phyloP scores from a whole-genome alignment of 805 yeast species.

The Spathaspora sp. region DNA sequence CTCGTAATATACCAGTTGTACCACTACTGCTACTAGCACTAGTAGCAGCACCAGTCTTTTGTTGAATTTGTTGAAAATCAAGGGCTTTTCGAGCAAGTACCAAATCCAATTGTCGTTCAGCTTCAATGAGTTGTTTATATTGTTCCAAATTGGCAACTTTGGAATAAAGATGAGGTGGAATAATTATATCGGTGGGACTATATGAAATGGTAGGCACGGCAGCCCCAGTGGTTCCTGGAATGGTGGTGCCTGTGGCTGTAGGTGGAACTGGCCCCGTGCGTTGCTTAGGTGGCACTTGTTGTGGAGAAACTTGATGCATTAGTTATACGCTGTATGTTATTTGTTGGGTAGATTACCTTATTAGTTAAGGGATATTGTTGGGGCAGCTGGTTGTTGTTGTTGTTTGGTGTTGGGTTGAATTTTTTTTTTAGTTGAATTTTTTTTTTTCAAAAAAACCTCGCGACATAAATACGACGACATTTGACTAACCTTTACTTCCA shows the following conservation, averaged over 20 bases:
- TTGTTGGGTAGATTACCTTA: neutral
- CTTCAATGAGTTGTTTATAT: slow-evolving; percentile 68
- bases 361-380: neutral
- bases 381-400: neutral
- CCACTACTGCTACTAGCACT: slow-evolving; percentile 11
- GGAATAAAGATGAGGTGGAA: slow-evolving; percentile 34
- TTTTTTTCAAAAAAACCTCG: neutral
- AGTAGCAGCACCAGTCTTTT: slow-evolving; percentile 24
- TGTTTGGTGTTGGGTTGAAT: neutral
- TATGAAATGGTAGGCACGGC: slow-evolving; percentile 37
- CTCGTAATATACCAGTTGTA: slow-evolving; percentile 63
- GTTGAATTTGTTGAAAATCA: slow-evolving; percentile 71
- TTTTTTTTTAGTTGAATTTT: neutral
- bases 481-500: neutral
- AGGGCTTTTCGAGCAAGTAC: slow-evolving; percentile 77
- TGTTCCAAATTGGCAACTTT: slow-evolving; percentile 67
- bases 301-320: slow-evolving; percentile 2
- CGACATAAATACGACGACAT: neutral
- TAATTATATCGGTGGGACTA: slow-evolving; percentile 39
- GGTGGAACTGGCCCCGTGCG: neutral
- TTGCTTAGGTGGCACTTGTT: neutral
- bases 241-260: neutral
- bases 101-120: slow-evolving; percentile 81
- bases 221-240: neutral
- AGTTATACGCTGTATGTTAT: neutral